A percentile compares a stretch with the other conserved stretches of the same genome.
Evolutionary conservation across 257 asterid genomes (phyloP).

Genomic region (Salvia miltiorrhiza): DNA sequence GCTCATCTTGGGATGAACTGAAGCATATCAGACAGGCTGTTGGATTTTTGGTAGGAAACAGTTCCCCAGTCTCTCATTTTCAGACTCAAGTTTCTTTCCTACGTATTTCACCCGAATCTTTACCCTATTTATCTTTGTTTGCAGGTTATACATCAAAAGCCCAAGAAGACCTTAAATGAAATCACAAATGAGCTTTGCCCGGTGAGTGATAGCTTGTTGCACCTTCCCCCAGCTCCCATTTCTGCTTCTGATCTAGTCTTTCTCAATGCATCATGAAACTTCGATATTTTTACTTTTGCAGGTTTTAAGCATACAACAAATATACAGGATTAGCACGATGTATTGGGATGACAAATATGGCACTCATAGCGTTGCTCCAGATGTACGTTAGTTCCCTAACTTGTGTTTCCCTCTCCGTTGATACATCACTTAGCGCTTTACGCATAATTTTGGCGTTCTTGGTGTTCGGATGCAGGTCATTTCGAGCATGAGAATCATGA

Average conservation of each 20-base stretch:
- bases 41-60: constrained; percentile 77
- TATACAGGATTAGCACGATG: constrained; percentile 97
- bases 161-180: constrained; percentile 87
- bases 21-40: constrained; percentile 99
- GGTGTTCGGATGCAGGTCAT: constrained; percentile 48
- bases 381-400: constrained; percentile 53
- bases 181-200: constrained; percentile 94
- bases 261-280: neutral
- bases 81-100: neutral
- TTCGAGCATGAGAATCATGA: constrained; percentile 69
- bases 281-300: constrained; percentile 26
- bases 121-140: neutral
- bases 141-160: constrained; percentile 99
- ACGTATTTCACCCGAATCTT: neutral
- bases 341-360: constrained; percentile 99
- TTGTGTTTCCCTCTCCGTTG: neutral
- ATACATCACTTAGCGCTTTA: neutral
- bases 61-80: neutral
- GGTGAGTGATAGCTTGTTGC: constrained; percentile 44
- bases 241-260: neutral
- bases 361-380: constrained; percentile 91
- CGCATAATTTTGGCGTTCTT: constrained; percentile 7
- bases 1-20: constrained; percentile 96
- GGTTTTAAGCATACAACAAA: constrained; percentile 97
- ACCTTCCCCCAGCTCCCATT: neutral